Evolutionary conservation across 1,284 basidiomycete species (phyloP), one percentile per base, ranked within the genome.

Genomic region (Vanrija pseudolonga): DNA sequence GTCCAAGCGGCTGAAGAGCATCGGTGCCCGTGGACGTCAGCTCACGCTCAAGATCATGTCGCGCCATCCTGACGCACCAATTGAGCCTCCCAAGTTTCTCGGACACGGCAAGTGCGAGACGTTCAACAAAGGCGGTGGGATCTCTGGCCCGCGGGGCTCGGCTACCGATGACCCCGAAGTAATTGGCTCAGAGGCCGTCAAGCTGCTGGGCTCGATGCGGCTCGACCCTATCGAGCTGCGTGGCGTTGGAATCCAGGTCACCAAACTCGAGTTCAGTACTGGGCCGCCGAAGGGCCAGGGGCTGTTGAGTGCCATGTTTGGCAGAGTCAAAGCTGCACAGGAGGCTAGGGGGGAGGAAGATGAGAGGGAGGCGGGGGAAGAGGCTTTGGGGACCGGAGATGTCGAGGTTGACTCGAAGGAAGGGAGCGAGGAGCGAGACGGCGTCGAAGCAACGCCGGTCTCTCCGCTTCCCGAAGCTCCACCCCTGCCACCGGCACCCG

Each of bases 81-180:
- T 89, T 12, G 96, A 98, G 68, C 83, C 90, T n/a, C 87, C 94
- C 0, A 98, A 98, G 88, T 97, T 97, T 61, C 81, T 98, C 62
- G 95, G 95, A 0, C 94, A 98, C 67, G 95, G 95, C 1, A 76
- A 82, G 11, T 97, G 93, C 72, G 86, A 93, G 51, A 81, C 85
- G 0, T 88, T 87, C 77, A 92, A 85, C 70, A 89, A 87, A 68
- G 88, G 89, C 61, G 77, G 77, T 0, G 74, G 83, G 2, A 77
- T 94, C 1, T 76, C 80, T 8, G 84, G 80, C 4, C 77, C 80
- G 3, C 66, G 63, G 18, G 87, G 87, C 2, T 77, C 78, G 20
- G 84, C 90, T 3, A 92, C 90, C 0, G 86, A 85, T 67, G 86
- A 95, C 60, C 77, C 81, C 1, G 79, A 77, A 40, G 73, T 85